Percentiles rank a stretch among this genome's conserved stretches.
Evolutionary conservation across 495 filamentous ascomycete genomes (phyloP).

Genomic region (Echria macrotheca): DNA sequence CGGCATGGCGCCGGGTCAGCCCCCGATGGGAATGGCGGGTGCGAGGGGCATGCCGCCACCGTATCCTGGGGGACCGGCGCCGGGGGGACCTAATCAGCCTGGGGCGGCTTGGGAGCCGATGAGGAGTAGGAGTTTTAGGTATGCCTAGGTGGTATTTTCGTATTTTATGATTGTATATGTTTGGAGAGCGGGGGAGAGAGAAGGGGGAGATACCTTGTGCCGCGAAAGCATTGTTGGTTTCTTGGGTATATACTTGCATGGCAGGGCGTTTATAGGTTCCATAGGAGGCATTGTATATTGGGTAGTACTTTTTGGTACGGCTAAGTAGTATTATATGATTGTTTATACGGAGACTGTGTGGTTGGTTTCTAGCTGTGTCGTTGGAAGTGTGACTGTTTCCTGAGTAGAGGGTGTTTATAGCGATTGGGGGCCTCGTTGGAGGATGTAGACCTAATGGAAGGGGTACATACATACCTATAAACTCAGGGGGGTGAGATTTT

Average conservation of each 20-base stretch:
- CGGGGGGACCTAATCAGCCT: neutral
- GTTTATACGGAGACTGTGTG: too few relatives aligned
- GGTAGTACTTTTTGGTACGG: neutral
- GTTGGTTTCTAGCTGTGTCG: too few relatives aligned
- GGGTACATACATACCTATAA: too few relatives aligned
- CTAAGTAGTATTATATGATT: constrained; percentile 1
- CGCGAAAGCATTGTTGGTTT: constrained; percentile 3
- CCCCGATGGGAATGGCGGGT: too few relatives aligned
- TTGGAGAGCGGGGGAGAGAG: too few relatives aligned
- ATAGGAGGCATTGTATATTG: neutral
- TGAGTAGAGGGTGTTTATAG: too few relatives aligned
- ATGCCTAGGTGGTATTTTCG: constrained; percentile 15
- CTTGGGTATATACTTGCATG: constrained; percentile 5
- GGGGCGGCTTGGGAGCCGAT: constrained; percentile 16
- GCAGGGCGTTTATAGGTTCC: constrained; percentile 4
- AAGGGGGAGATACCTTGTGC: too few relatives aligned
- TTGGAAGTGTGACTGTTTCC: too few relatives aligned
- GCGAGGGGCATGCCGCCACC: neutral
- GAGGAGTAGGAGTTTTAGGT: constrained; percentile 22
- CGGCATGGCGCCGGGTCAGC: constrained; percentile 5
- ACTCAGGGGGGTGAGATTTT: too few relatives aligned
- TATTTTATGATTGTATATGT: too few relatives aligned
- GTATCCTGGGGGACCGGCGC: constrained; percentile 1
- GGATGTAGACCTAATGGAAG: too few relatives aligned
- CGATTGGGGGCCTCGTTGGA: too few relatives aligned